Evolutionary conservation across 192 early-diverging fungal species (phyloP).

Genomic region (Spinellus fusiger): DNA sequence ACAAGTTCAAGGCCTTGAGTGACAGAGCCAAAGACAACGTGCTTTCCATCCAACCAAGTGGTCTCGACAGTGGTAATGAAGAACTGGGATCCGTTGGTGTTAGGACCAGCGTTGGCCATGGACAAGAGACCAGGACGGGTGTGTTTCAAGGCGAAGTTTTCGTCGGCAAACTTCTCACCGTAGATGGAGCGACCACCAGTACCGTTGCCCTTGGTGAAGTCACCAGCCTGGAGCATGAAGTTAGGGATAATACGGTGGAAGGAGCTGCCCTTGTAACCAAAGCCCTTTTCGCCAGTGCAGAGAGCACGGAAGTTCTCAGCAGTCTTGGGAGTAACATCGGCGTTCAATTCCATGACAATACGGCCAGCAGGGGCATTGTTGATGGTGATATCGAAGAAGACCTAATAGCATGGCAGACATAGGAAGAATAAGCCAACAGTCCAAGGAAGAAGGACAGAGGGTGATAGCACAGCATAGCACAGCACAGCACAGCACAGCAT

Average conservation of each 20-base stretch:
- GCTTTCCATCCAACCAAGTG: slow-evolving; percentile 83
- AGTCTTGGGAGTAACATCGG: slow-evolving; percentile 64
- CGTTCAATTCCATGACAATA: slow-evolving; percentile 59
- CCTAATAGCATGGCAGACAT: slow-evolving; percentile 15
- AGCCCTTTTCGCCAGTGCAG: slow-evolving; percentile 95
- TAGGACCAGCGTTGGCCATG: slow-evolving; percentile 83
- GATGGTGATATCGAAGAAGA: slow-evolving; percentile 67
- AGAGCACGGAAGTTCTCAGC: slow-evolving; percentile 98
- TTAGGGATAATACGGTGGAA: slow-evolving; percentile 86
- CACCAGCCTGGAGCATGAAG: slow-evolving; percentile 85
- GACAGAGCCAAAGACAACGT: slow-evolving; percentile 76
- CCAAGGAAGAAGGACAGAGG: too few relatives aligned
- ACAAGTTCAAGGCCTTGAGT: slow-evolving; percentile 68
- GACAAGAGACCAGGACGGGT: slow-evolving; percentile 61
- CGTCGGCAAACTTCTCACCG: slow-evolving; percentile 62
- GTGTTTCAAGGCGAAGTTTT: slow-evolving; percentile 61
- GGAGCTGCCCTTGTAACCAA: slow-evolving; percentile 61
- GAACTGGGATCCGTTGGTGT: slow-evolving; percentile 89
- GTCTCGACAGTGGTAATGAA: slow-evolving; percentile 83
- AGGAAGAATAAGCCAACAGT: background rate
- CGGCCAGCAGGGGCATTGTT: slow-evolving; percentile 37
- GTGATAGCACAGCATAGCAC: too few relatives aligned
- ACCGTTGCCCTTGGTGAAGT: slow-evolving; percentile 81
- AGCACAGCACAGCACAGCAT: too few relatives aligned
- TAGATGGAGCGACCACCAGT: slow-evolving; percentile 91